Conservation (phyloP, 2,329 filamentous ascomycete genomes). For the Colletotrichum eleusines region DNA sequence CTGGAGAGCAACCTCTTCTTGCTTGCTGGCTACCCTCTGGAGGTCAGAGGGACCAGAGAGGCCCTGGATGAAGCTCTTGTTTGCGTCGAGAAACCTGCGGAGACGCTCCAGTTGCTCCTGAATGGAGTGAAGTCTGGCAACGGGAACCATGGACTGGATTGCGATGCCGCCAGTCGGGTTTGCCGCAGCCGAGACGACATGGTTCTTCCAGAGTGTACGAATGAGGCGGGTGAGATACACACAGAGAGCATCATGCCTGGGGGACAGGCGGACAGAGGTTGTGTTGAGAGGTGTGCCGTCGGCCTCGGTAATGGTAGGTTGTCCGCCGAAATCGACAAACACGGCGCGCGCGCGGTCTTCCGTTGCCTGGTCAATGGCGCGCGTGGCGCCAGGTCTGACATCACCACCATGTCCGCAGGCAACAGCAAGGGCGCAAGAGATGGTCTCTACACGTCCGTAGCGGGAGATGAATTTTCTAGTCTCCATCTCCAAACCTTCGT, state of each 20-base stretch:
- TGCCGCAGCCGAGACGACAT: constrained; percentile 71
- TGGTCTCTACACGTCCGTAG: constrained; percentile 90
- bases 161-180: constrained; percentile 69
- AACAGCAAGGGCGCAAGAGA: constrained; percentile 91
- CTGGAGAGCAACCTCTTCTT: constrained; percentile 92
- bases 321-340: constrained; percentile 93
- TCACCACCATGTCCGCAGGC: constrained; percentile 94
- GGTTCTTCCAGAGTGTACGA: constrained; percentile 86
- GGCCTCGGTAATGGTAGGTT: constrained; percentile 83
- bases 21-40: constrained; percentile 80
- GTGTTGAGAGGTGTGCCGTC: constrained; percentile 78
- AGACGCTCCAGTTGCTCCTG: constrained; percentile 86
- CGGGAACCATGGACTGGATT: constrained; percentile 75
- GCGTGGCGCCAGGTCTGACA: constrained; percentile 74
- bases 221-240: constrained; percentile 91
- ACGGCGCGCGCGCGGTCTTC: constrained; percentile 86
- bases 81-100: constrained; percentile 85
- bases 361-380: constrained; percentile 86
- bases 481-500: constrained; percentile 84
- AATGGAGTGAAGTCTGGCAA: constrained; percentile 77
- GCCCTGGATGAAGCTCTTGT: constrained; percentile 92
- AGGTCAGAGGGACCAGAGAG: constrained; percentile 90
- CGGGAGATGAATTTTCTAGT: constrained; percentile 85
- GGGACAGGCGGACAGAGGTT: constrained; percentile 88
- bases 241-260: constrained; percentile 88